Evolutionary conservation across 148 eudicot genomes (phyloP).

Genomic region (Chenopodium formosanum): DNA sequence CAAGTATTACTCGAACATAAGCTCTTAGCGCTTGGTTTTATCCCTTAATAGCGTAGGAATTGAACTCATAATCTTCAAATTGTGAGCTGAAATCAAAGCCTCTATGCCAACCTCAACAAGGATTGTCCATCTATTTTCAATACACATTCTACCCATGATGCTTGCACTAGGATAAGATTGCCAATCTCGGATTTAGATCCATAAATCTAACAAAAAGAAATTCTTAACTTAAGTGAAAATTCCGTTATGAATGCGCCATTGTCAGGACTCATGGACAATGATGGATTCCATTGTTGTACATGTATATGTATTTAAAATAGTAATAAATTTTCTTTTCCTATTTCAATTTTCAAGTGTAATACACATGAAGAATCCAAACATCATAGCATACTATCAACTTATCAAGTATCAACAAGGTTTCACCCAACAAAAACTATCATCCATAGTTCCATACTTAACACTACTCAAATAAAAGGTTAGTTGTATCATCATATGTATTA

Average conservation of each 20-base stretch:
- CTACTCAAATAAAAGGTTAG: neutral
- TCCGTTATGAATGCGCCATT: neutral
- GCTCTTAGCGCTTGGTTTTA: neutral
- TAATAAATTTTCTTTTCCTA: too few species aligned
- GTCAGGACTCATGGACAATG: neutral
- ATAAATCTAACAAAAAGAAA: neutral
- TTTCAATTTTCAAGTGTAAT: neutral
- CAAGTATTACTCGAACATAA: neutral
- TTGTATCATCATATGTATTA: too few species aligned
- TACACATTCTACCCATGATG: neutral
- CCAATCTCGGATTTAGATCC: neutral
- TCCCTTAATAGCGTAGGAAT: neutral
- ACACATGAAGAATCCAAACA: neutral
- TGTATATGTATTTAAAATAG: too few species aligned
- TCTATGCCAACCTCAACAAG: neutral
- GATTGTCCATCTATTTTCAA: neutral
- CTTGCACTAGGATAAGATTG: neutral
- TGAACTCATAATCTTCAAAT: neutral
- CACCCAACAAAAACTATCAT: neutral
- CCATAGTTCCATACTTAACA: neutral
- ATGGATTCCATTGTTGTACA: neutral
- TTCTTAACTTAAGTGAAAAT: neutral
- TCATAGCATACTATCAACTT: neutral
- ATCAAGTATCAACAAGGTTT: neutral
- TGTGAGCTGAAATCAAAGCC: neutral